These are phyloP conservation scores for Phellopilus nigrolimitatus DNA, from an alignment of 1,284 basidiomycete genomes.

Conservation along the genomic window DNA sequence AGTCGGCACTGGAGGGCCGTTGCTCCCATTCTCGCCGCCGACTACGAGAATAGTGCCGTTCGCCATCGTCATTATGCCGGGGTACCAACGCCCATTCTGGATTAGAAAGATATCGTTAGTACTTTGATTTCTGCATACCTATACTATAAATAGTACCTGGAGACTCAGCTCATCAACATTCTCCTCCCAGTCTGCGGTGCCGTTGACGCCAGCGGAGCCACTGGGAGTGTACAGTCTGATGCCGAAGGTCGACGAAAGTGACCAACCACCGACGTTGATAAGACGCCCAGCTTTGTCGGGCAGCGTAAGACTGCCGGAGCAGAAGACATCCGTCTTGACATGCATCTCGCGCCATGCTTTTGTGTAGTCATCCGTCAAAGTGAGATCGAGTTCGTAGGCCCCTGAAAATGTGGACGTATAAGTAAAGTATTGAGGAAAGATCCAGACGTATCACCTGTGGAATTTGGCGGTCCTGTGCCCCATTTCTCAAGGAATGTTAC, in stretches of 20 bases:
- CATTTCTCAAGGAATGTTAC: constrained; percentile 70
- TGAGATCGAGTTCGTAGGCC: constrained; percentile 69
- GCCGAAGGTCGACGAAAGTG: constrained; percentile 59
- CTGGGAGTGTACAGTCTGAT: constrained; percentile 61
- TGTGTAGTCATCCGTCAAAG: constrained; percentile 47
- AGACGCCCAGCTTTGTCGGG: constrained; percentile 66
- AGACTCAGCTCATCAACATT: constrained; percentile 44
- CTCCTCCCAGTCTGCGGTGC: constrained; percentile 67
- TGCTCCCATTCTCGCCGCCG: constrained; percentile 69
- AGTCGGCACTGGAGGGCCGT: constrained; percentile 57
- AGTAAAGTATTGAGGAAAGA: neutral
- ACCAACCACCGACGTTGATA: constrained; percentile 69
- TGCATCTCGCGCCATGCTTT: constrained; percentile 70
- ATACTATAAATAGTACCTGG: constrained; percentile 35
- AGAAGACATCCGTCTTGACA: constrained; percentile 71
- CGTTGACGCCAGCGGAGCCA: constrained; percentile 52
- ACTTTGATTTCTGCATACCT: neutral
- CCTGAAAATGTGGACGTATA: constrained; percentile 32
- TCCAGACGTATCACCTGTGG: constrained; percentile 42
- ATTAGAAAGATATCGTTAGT: neutral
- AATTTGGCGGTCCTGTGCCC: constrained; percentile 53
- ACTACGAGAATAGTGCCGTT: constrained; percentile 71
- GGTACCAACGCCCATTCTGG: constrained; percentile 70
- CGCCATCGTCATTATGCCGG: constrained; percentile 55
- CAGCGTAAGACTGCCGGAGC: constrained; percentile 64